These are phyloP conservation scores for Sugiyamaella japonica DNA, from an alignment of 1,139 yeast genomes.

Conservation along the genomic window DNA sequence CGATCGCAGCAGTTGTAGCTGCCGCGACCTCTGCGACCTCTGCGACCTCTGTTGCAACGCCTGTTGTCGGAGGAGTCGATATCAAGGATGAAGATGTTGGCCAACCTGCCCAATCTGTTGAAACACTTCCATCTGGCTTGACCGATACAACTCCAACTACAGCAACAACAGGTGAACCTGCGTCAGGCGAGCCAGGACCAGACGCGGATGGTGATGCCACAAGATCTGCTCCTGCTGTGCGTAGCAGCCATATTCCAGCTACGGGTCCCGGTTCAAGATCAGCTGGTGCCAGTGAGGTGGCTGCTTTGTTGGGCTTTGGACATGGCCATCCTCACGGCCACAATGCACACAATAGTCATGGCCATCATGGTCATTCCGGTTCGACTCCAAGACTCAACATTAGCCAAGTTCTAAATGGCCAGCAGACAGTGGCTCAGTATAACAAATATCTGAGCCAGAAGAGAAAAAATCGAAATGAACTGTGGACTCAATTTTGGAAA, in stretches of 20 bases:
- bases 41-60: constrained; percentile 12
- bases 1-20: constrained; percentile 14
- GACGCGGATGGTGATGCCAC: constrained; percentile 12
- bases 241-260: constrained; percentile 1
- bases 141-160: not conserved
- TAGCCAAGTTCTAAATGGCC: constrained; percentile 30
- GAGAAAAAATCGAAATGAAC: constrained; percentile 33
- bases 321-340: constrained; percentile 18
- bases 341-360: constrained; percentile 18
- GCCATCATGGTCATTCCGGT: constrained; percentile 18
- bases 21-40: constrained; percentile 17
- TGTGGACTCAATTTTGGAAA: constrained; percentile 41
- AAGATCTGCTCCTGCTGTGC: not conserved
- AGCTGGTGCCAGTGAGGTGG: constrained; percentile 16
- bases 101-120: not conserved
- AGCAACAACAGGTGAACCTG: not conserved
- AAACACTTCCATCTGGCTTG: not conserved
- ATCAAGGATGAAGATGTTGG: not conserved
- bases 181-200: constrained; percentile 5
- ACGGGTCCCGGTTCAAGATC: constrained; percentile 15
- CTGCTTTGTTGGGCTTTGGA: constrained; percentile 14
- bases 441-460: constrained; percentile 34
- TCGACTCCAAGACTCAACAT: constrained; percentile 6
- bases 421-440: constrained; percentile 37
- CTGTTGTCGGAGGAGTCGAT: not conserved